Evolutionary conservation across 2,329 filamentous ascomycete species (phyloP), one percentile per base, ranked within the genome.

Genomic region (Cytospora piceicola): DNA sequence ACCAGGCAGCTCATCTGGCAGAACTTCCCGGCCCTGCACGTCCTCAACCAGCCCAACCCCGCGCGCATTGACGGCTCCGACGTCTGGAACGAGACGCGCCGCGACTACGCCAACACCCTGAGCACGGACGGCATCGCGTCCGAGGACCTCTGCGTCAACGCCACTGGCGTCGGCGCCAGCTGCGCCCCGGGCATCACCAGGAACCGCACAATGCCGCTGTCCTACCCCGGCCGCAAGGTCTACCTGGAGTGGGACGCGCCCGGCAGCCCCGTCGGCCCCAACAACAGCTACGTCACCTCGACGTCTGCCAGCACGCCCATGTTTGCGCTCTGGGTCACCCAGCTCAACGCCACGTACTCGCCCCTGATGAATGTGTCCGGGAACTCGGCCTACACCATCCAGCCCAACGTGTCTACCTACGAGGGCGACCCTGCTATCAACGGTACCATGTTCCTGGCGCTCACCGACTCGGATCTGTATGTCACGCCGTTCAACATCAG

Each of bases 1-100:
- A 88, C 89, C 70, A 94, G 91, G 0, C 87, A 91, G 8, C 81
- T 96, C 34, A 84, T 88, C 29, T 96, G 92, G 92, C 90, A 94
- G 75, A 96, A 96, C 80, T 94, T 92, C 79, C 92, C 92, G 0
- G 83, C 85, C 0, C 79, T 95, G 20, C 81, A 84, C 70, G 82
- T 95, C 58, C 79, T 90, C 34, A 94, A 94, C 78, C 89, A 94
- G 74, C 88, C 92, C 2, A 94, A 94, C 76, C 84, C 89, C 27
- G 87, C 87, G 66, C 86, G 89, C 30, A 80, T 88, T 74, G 86
- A 90, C 63, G 86, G 86, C 17, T 86, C 88, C 4, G 77, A 86
- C 8, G 84, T 81, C 1, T 81, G 80, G 70, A 88, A 88, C 70
- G 90, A 92, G 77, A 90, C 88, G 0, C 80, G 83, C 0, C 87